Base-by-base conservation (phyloP, 2,329 filamentous ascomycete genomes). In the Penicillium nordicum region DNA sequence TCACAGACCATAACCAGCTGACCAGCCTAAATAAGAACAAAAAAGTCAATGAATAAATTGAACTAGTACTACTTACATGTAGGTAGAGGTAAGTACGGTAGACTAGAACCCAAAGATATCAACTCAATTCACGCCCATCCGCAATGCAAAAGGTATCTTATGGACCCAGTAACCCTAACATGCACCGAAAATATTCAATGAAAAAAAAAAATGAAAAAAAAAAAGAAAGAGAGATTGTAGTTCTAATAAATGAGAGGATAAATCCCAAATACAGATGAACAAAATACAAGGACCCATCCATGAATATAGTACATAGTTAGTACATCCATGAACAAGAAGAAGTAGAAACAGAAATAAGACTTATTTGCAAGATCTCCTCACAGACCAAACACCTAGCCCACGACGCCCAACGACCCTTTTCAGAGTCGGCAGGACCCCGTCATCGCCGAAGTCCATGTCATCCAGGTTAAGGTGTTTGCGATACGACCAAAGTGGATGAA, bases 371-470 rank as follows among this genome's bases (percentile, higher is more conserved):
- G 63, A 57, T 45, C 70, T 63, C 42, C 70, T 67, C 30, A 79
- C 76, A 60, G 70, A 74, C 79, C 79, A 81, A 43, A 81, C 74
- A n/a, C 69, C 73, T 57, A 82, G 61, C 1, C 80, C 80, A 41
- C 78, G 74, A 53, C 78, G 72, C 1, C 79, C 79, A 36, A 81
- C 60, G 3, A 82, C 78, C 27, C 79, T 70, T 21, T 59, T 65
- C 41, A 82, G 47, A 3, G 80, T 81, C 4, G 68, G 59, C n/a
- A 73, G 27, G 21, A 82, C 58, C 4, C 80, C 80, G 43, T 82
- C 80, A 14, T 74, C 72, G 11, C 67, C 78, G 57, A 82, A 77
- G 61, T 82, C 79, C 57, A 82, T 63, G 66, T 82, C 80, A 61
- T 82, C 80, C 18, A 82, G 66, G 56, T 80, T 81, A 45, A 82